Evolutionary conservation across 1,284 basidiomycete species (phyloP).

Genomic region (Moesziomyces sp.): DNA sequence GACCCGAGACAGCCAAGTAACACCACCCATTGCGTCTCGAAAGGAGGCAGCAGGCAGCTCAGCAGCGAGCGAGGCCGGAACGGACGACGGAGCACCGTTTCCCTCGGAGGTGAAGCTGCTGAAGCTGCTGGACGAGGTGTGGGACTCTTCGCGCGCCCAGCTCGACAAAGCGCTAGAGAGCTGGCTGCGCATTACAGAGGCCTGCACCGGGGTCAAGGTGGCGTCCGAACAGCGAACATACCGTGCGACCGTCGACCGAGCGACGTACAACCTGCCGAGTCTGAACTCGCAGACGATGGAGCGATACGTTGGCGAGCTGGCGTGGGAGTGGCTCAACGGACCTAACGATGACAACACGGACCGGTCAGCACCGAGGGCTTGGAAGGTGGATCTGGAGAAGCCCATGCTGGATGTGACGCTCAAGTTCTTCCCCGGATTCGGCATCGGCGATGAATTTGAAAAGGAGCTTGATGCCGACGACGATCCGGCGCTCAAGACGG

Average conservation of each 20-base stretch:
- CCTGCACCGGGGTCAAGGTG: conserved; percentile 8
- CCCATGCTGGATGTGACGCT: conserved; percentile 45
- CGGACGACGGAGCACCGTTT: conserved; percentile 36
- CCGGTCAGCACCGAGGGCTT: conserved; percentile 1
- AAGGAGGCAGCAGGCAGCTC: conserved; percentile 10
- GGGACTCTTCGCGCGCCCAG: conserved; percentile 25
- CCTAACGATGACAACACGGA: conserved; percentile 12
- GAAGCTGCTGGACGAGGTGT: conserved; percentile 28
- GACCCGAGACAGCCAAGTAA: not conserved
- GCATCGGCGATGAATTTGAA: conserved; percentile 46
- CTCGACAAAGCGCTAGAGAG: conserved; percentile 31
- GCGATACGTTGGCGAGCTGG: conserved; percentile 47
- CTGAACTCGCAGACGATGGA: conserved; percentile 55
- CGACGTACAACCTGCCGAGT: conserved; percentile 60
- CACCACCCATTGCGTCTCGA: conserved; percentile 3
- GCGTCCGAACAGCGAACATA: conserved; percentile 27
- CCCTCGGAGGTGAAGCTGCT: conserved; percentile 45
- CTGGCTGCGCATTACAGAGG: conserved; percentile 23
- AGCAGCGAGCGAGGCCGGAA: conserved; percentile 15
- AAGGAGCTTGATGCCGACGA: conserved; percentile 25
- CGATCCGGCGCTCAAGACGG: conserved; percentile 19
- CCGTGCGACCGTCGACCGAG: conserved; percentile 55
- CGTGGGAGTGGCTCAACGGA: conserved; percentile 48
- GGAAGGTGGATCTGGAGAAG: conserved; percentile 45
- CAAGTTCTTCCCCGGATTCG: conserved; percentile 50